A percentile compares a stretch with the other conserved stretches of the same genome.
Conservation (phyloP, 768 basidiomycete species). For the Pholiota conissans region DNA sequence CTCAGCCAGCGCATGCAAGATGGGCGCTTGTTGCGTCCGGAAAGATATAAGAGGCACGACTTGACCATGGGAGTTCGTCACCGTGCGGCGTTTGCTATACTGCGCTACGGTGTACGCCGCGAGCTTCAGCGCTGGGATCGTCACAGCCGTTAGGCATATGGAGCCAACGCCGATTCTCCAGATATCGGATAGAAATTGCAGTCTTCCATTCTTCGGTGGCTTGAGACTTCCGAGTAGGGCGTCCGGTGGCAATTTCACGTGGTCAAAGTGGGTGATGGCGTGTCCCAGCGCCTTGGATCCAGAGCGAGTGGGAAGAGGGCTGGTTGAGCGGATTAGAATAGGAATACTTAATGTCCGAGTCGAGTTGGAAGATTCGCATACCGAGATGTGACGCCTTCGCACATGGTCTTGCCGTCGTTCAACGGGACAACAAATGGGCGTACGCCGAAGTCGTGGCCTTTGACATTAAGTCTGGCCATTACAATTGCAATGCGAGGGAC, state of each 20-base stretch:
- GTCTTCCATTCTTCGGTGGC: background rate
- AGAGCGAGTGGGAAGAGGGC: constrained; percentile 5
- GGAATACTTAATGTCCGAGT: background rate
- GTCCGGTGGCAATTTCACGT: constrained; percentile 4
- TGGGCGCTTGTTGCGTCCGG: constrained; percentile 13
- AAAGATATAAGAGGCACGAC: constrained; percentile 10
- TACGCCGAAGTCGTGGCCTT: constrained; percentile 4
- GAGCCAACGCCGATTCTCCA: constrained; percentile 10
- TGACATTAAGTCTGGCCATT: constrained; percentile 6
- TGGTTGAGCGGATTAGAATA: background rate
- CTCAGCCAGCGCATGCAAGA: constrained; percentile 6
- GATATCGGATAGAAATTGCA: constrained; percentile 11
- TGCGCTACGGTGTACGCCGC: constrained; percentile 7
- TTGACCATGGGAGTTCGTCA: background rate
- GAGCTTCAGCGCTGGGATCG: constrained; percentile 6
- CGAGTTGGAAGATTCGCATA: background rate
- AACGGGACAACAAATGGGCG: constrained; percentile 11
- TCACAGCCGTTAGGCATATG: constrained; percentile 1
- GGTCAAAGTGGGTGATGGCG: constrained; percentile 7
- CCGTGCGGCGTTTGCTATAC: constrained; percentile 9
- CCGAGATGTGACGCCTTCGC: constrained; percentile 6
- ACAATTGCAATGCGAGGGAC: constrained; percentile 8
- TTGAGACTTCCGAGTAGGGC: constrained; percentile 4
- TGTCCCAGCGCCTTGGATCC: constrained; percentile 5
- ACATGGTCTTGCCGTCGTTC: constrained; percentile 9